phyloP scores from a whole-genome alignment of 352 stramenopile genomes.

The Phytophthora parvispora region DNA sequence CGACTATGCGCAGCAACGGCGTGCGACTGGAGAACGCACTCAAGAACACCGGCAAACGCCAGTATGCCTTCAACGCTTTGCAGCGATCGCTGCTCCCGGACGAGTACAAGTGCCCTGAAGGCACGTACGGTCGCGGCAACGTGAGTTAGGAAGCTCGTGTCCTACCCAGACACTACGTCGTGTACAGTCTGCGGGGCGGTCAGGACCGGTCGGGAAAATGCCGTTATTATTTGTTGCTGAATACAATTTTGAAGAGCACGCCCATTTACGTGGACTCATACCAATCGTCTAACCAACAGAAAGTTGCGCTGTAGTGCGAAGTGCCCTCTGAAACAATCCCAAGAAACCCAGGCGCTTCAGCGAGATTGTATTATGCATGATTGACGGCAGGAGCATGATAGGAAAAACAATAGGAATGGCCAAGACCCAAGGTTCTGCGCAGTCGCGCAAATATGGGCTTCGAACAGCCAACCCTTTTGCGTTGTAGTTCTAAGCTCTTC shows the following conservation, averaged over 20 bases:
- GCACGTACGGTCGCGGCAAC: conserved; percentile 84
- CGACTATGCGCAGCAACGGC: conserved; percentile 83
- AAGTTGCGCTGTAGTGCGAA: too few species aligned
- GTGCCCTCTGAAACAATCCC: too few species aligned
- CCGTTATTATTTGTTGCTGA: conserved; percentile 44
- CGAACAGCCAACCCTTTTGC: background rate
- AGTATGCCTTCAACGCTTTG: conserved; percentile 83
- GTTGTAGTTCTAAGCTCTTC: too few species aligned
- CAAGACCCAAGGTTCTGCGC: background rate
- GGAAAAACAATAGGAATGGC: background rate
- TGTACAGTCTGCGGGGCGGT: background rate
- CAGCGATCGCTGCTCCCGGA: conserved; percentile 82
- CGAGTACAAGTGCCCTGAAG: conserved; percentile 84
- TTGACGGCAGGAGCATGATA: background rate
- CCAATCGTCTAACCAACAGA: too few species aligned
- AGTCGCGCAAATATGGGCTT: background rate
- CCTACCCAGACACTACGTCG: conserved; percentile 7
- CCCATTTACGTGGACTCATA: too few species aligned
- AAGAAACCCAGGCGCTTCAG: too few species aligned
- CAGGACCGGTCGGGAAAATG: conserved; percentile 12
- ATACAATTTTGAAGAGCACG: conserved; percentile 33
- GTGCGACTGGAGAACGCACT: conserved; percentile 76
- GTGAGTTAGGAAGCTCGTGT: conserved; percentile 54
- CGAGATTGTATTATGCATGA: background rate
- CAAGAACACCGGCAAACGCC: conserved; percentile 83